phyloP scores from a whole-genome alignment of 805 yeast species.

The Blastobotrys muscicola region DNA sequence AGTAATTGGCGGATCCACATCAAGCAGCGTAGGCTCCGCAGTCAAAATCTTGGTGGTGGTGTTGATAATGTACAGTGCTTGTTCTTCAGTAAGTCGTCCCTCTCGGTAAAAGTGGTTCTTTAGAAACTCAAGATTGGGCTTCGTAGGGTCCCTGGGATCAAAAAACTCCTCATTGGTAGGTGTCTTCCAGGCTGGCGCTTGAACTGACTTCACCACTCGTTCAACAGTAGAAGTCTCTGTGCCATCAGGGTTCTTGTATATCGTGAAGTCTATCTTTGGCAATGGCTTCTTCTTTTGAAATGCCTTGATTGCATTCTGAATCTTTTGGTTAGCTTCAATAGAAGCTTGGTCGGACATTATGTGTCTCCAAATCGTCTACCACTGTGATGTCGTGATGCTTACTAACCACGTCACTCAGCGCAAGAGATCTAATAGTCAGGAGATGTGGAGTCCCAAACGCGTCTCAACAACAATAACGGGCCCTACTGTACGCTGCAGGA shows the following conservation, averaged over 20 bases:
- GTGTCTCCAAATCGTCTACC: neutral
- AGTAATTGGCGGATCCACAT: conserved; percentile 86
- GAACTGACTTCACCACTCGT: conserved; percentile 47
- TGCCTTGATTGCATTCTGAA: conserved; percentile 29
- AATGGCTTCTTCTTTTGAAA: conserved; percentile 25
- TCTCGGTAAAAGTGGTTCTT: conserved; percentile 68
- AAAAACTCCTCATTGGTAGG: conserved; percentile 70
- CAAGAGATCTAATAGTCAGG: no score
- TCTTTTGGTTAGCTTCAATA: conserved; percentile 8
- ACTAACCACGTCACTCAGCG: no score
- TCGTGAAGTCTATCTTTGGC: conserved; percentile 33
- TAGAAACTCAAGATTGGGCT: conserved; percentile 65
- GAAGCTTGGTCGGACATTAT: neutral
- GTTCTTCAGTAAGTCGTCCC: conserved; percentile 67
- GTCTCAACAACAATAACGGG: no score
- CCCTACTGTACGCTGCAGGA: no score
- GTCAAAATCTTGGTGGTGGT: conserved; percentile 55
- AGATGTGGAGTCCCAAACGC: no score
- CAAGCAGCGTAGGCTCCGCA: conserved; percentile 68
- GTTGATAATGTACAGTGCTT: conserved; percentile 56
- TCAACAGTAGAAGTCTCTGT: conserved; percentile 44
- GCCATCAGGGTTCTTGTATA: conserved; percentile 52
- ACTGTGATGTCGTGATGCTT: no score
- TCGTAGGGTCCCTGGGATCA: conserved; percentile 34
- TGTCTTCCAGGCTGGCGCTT: conserved; percentile 52